Percentiles rank a stretch among this genome's conserved stretches.
Conservation (phyloP, 148 eudicot species). For the Nyssa sinensis region DNA sequence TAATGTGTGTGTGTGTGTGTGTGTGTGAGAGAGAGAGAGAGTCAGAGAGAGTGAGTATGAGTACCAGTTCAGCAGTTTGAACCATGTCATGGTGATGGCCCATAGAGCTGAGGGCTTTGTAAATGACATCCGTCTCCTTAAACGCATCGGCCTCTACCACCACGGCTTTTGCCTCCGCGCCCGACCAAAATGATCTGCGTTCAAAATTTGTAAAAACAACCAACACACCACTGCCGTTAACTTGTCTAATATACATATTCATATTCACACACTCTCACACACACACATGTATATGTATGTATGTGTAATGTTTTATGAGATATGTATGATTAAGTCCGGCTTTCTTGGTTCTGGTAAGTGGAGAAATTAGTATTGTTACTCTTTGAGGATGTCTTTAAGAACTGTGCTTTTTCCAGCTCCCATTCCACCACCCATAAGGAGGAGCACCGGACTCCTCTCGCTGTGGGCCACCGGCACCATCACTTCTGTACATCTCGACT, state of each 20-base stretch:
- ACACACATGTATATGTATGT: no score
- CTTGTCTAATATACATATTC: no score
- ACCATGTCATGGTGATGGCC: constrained; percentile 91
- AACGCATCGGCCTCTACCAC: constrained; percentile 96
- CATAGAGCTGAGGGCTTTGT: constrained; percentile 64
- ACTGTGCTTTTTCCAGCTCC: constrained; percentile 98
- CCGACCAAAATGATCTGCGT: constrained; percentile 93
- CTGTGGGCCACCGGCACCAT: constrained; percentile 79
- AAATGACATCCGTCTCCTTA: constrained; percentile 84
- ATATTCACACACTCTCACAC: no score
- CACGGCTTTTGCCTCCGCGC: constrained; percentile 64
- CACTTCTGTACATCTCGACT: constrained; percentile 55
- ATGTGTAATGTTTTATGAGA: no score
- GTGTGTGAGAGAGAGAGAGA: neutral
- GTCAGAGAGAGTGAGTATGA: neutral
- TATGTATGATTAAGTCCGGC: no score
- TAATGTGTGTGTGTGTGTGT: no score
- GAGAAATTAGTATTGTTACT: constrained; percentile 30
- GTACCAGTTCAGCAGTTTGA: constrained; percentile 86
- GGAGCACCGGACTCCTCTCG: constrained; percentile 79
- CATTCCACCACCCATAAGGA: constrained; percentile 98
- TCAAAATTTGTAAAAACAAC: neutral
- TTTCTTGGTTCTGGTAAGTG: neutral
- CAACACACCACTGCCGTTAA: neutral
- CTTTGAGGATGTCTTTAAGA: constrained; percentile 78